These are phyloP conservation scores for Monosporascus sp. DNA, from an alignment of 2,329 filamentous ascomycete species.

Conservation along the genomic window DNA sequence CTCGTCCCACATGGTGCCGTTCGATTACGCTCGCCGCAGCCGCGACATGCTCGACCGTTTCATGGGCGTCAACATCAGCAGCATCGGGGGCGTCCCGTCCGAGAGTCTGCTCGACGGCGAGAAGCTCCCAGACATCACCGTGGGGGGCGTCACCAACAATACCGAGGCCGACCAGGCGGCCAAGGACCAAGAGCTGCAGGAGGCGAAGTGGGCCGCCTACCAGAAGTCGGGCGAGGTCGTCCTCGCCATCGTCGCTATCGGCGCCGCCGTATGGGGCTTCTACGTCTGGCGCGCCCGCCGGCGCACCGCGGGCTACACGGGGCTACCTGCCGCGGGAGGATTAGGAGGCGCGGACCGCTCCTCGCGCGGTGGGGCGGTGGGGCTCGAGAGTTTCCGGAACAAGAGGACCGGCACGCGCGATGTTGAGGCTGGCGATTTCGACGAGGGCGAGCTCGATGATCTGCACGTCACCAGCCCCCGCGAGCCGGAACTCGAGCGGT, in stretches of 20 bases:
- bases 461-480: conserved; percentile 48
- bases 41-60: conserved; percentile 98
- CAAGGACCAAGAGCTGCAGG: conserved; percentile 66
- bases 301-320: conserved; percentile 49
- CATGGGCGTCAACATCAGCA: conserved; percentile 85
- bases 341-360: conserved; percentile 10
- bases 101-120: conserved; percentile 83
- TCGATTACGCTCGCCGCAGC: conserved; percentile 79
- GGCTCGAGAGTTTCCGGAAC: conserved; percentile 42
- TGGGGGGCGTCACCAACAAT: conserved; percentile 60
- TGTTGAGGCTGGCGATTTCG: conserved; percentile 60
- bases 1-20: conserved; percentile 96
- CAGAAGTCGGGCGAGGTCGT: conserved; percentile 82
- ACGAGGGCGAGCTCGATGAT: conserved; percentile 61
- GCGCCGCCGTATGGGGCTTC: conserved; percentile 69
- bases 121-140: conserved; percentile 70
- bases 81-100: conserved; percentile 73
- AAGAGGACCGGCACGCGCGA: conserved; percentile 40
- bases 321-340: conserved; percentile 32
- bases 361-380: conserved; percentile 29
- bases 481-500: conserved; percentile 38
- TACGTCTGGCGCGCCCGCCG: conserved; percentile 60
- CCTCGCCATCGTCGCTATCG: conserved; percentile 73
- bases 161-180: conserved; percentile 63
- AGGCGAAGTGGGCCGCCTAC: conserved; percentile 86